Base-by-base conservation (phyloP, 2,329 filamentous ascomycete genomes). In the Pseudogymnoascus sp. region DNA sequence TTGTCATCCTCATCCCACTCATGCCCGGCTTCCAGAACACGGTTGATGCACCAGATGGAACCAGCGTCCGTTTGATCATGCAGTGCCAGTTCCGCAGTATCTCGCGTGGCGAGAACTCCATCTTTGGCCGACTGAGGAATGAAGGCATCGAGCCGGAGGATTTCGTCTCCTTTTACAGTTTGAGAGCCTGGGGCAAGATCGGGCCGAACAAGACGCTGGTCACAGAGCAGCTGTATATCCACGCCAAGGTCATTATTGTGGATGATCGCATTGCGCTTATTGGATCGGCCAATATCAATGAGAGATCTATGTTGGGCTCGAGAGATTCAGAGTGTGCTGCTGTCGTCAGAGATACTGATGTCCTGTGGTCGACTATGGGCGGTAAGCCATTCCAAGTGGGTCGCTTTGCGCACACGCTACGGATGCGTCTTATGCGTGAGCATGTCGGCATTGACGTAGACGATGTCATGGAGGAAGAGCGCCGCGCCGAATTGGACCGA, bases 1-100 rank as follows among this genome's bases (percentile, higher is more conserved):
- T 90, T 41, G 88, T 92, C 66, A 89, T 98, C 68, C 77, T 98
- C 67, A 96, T 99, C 65, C 95, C 95, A 1, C 81, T 99, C 34
- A 96, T 99, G 87, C 95, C 95, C n/a, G 95, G 95, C 1, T 99
- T 98, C 77, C 93, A 98, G 76, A 97, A 96, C 72, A 96, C 92
- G 0, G 93, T 99, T 19, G 92, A 96, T 69, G 88, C 92, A 68
- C 90, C 95, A 71, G 93, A 97, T 69, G 95, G 95, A 43, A 96
- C 91, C 37, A 97, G 93, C 77, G 90, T 99, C 45, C 88, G 95
- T 63, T 79, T 98, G 67, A 99, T 98, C 74, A 92, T 99, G 85
- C 92, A 96, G 76, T 97, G 93, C 73, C 95, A 99, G 76, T 98
- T 92, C 76, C 88, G 91, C 69, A 97, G 93, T 75, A 98, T 99